phyloP scores from a whole-genome alignment of 2,329 filamentous ascomycete genomes.

The Rhynchosporium graminicola region DNA sequence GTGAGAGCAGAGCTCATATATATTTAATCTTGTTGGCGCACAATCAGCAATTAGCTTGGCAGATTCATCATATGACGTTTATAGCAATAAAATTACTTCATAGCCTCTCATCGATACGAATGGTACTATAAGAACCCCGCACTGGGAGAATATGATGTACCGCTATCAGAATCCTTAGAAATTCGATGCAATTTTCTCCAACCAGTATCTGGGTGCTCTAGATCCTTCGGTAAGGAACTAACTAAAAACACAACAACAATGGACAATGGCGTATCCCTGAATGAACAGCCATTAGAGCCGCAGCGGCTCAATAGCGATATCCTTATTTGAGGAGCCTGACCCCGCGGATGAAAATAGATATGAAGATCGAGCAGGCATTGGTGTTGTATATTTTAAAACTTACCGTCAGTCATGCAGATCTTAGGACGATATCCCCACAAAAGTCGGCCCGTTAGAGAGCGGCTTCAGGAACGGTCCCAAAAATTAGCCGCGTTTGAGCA shows the following conservation, averaged over 20 bases:
- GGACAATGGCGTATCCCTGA: neutral
- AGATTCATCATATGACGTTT: neutral
- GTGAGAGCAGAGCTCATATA: neutral
- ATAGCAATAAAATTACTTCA: neutral
- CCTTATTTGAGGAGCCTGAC: neutral
- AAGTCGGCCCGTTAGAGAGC: neutral
- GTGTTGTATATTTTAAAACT: neutral
- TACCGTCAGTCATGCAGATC: neutral
- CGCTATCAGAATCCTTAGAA: neutral
- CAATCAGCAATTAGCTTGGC: neutral
- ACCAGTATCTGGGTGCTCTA: neutral
- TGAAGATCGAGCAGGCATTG: neutral
- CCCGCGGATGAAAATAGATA: neutral
- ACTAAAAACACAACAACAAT: neutral
- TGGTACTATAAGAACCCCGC: neutral
- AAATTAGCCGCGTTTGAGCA: neutral
- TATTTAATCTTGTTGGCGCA: neutral
- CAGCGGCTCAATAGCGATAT: neutral
- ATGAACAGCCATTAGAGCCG: neutral
- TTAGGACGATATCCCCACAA: neutral
- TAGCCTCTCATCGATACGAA: neutral
- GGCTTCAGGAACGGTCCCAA: neutral
- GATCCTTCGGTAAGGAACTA: neutral
- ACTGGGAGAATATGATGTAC: neutral
- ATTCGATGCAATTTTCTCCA: neutral